Evolutionary conservation across 805 yeast genomes (phyloP).

Genomic region (Saturnispora bothae): DNA sequence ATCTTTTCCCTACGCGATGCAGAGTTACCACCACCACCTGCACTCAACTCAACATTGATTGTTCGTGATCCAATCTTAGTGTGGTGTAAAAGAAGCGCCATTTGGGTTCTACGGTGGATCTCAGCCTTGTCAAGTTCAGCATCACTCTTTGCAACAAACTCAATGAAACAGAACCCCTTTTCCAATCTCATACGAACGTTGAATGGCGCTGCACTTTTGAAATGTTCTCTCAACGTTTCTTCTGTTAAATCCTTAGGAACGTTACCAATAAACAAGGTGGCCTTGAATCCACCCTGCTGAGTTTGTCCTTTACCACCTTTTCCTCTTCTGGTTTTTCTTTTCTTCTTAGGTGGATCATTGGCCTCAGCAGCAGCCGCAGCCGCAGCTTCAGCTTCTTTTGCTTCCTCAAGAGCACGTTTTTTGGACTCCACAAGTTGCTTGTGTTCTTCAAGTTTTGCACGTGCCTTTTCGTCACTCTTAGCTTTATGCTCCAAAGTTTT

Average conservation of each 20-base stretch:
- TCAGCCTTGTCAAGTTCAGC: conserved; percentile 31
- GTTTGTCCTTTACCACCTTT: conserved; percentile 47
- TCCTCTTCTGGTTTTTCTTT: conserved; percentile 68
- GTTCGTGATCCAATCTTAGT: conserved; percentile 56
- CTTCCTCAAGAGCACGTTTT: conserved; percentile 11
- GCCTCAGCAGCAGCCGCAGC: conserved; percentile 18
- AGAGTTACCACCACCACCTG: conserved; percentile 96
- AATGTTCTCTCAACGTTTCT: conserved; percentile 57
- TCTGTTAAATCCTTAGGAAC: conserved; percentile 63
- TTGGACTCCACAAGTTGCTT: conserved; percentile 3
- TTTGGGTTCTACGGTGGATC: conserved; percentile 71
- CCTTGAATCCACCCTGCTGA: conserved; percentile 44
- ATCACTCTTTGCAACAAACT: conserved; percentile 40
- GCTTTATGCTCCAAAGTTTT: conserved; percentile 51
- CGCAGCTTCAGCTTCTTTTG: conserved; percentile 9
- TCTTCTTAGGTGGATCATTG: conserved; percentile 39
- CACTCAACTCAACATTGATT: conserved; percentile 92
- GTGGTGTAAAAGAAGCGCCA: conserved; percentile 79
- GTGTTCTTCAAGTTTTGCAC: conserved; percentile 25
- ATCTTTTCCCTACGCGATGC: conserved; percentile 56
- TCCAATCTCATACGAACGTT: conserved; percentile 68
- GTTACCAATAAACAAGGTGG: conserved; percentile 82
- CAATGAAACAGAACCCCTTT: conserved; percentile 88
- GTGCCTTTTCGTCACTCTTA: conserved; percentile 27
- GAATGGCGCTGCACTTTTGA: conserved; percentile 64